Percentiles rank a stretch among this genome's conserved stretches.
Evolutionary conservation across 164 flowering plant species (phyloP).

Genomic region (Liriodendron chinense): DNA sequence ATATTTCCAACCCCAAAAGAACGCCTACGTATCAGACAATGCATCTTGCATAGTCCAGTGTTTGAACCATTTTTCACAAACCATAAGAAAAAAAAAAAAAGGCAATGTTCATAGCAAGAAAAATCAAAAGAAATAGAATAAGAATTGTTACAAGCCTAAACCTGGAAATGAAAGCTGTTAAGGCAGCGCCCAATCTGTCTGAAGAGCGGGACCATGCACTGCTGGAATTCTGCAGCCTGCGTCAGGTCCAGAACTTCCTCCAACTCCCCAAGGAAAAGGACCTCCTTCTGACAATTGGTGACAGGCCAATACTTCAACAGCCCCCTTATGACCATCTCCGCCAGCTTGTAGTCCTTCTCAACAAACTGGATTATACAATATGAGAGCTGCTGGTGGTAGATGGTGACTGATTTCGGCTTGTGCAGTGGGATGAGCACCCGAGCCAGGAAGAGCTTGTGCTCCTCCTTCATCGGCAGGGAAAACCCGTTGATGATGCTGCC

Average conservation of each 20-base stretch:
- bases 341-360: slow-evolving; percentile 41
- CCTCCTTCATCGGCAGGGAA: slow-evolving; percentile 47
- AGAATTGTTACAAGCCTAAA: slow-evolving; percentile 1
- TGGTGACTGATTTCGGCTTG: slow-evolving; percentile 32
- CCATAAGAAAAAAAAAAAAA: not conserved
- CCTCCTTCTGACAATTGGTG: slow-evolving; percentile 43
- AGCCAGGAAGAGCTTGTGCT: slow-evolving; percentile 43
- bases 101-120: not conserved
- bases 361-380: slow-evolving; percentile 42
- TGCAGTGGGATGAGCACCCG: slow-evolving; percentile 47
- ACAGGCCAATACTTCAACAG: slow-evolving; percentile 50
- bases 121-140: not conserved
- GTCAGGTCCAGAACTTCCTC: slow-evolving; percentile 45
- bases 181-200: slow-evolving; percentile 42
- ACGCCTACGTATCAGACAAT: too few relatives aligned
- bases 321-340: slow-evolving; percentile 38
- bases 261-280: slow-evolving; percentile 43
- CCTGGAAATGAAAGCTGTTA: slow-evolving; percentile 48
- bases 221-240: slow-evolving; percentile 39
- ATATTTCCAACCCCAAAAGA: not conserved
- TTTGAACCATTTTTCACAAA: not conserved
- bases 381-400: slow-evolving; percentile 41
- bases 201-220: slow-evolving; percentile 43
- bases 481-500: slow-evolving; percentile 49
- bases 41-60: not conserved